Base-by-base conservation (phyloP, 2,329 filamentous ascomycete genomes). In the Biscogniauxia mediterranea region DNA sequence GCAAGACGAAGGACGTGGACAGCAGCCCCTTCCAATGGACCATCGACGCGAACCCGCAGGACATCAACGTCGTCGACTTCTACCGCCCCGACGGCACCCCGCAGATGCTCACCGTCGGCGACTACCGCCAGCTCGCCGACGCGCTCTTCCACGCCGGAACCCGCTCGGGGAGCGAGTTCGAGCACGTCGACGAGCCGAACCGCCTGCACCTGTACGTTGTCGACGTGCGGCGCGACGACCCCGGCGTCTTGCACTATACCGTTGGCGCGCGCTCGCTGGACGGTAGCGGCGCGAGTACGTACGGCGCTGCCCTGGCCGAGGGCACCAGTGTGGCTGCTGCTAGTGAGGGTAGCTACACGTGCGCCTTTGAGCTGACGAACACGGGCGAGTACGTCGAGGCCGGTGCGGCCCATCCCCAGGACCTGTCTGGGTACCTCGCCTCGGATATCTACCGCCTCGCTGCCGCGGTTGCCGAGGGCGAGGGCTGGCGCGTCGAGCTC, bases 91-190 rank as follows among this genome's bases (percentile, higher is more conserved):
- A 83, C 56, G 81, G 82, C 23, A 79, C 78, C 0, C 71, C 76
- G 1, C 69, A 76, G 9, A 80, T 79, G 72, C 75, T 81, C 64
- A 81, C 79, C 3, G 70, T 83, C 32, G 82, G 82, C 19, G 82
- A 85, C 67, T 84, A 84, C 66, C 75, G 82, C 5, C 82, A 85
- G 64, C 70, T 85, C 0, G 77, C 79, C 1, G 82, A 85, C 62
- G 82, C 82, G 2, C 72, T 85, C 17, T 85, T 84, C 74, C 81
- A 85, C 64, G 81, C 81, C 0, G 82, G 82, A 11, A 83, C 81
- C 0, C 72, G 79, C 19, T 83, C 80, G 0, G 81, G 81, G 5
- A 83, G 80, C 28, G 65, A 81, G 67, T 83, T 72, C 58, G 82
- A 84, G 70, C 75, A 78, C 64, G 68, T 78, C 6, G 82, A 85